These are phyloP conservation scores for Bombardia bombarda DNA, from an alignment of 495 filamentous ascomycete genomes.

Conservation along the genomic window DNA sequence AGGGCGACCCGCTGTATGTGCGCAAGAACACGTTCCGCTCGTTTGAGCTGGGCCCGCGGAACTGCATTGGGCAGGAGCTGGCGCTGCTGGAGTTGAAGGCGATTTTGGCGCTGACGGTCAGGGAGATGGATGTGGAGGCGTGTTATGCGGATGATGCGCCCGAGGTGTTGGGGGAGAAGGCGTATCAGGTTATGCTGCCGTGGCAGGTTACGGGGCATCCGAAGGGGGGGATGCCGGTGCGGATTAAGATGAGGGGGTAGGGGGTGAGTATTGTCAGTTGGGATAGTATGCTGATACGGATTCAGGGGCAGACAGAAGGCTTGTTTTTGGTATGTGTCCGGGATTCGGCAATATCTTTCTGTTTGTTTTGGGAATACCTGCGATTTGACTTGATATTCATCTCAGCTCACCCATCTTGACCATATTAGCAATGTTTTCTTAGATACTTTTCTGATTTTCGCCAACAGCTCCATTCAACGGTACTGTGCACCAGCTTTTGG, in stretches of 20 bases:
- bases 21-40: slow-evolving; percentile 32
- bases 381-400: too few species aligned
- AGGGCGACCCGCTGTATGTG: slow-evolving; percentile 17
- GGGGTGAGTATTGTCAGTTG: too few species aligned
- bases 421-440: too few species aligned
- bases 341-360: too few species aligned
- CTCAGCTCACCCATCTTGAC: too few species aligned
- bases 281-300: too few species aligned
- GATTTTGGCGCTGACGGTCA: slow-evolving; percentile 28
- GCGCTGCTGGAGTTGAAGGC: slow-evolving; percentile 35
- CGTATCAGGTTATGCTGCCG: slow-evolving; percentile 5
- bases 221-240: slow-evolving; percentile 7
- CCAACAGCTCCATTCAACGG: too few species aligned
- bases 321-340: too few species aligned
- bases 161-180: slow-evolving; percentile 2
- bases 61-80: slow-evolving; percentile 45
- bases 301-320: too few species aligned
- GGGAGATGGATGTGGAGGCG: slow-evolving; percentile 37
- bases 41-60: slow-evolving; percentile 41
- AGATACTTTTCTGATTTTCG: too few species aligned
- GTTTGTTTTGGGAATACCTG: too few species aligned
- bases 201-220: slow-evolving; percentile 4
- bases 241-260: slow-evolving; percentile 8
- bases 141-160: slow-evolving; percentile 1
- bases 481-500: too few species aligned